Base-by-base conservation (phyloP, 2,329 filamentous ascomycete genomes). In the Dactylellina drechsleri region DNA sequence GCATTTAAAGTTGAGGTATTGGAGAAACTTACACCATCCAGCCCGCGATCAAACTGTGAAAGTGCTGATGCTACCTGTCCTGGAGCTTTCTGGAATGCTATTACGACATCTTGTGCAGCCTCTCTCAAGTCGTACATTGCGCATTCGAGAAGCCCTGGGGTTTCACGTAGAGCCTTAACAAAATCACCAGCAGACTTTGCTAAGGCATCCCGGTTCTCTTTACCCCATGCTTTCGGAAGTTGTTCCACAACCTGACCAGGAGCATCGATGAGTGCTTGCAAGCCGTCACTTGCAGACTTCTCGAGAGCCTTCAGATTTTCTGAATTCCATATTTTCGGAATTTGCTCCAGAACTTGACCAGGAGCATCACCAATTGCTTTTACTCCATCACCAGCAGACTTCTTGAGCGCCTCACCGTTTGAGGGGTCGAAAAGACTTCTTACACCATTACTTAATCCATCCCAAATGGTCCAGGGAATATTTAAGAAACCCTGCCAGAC, bases 61-160 rank as follows among this genome's bases (percentile, higher is more conserved):
- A 54, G 23, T 54, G 28, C 50, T 10, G 20, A 28, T 31, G 50
- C 50, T 31, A 54, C 20, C 23, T 54, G 50, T 6, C 23, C 20
- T 10, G 50, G 50, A 26, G 50, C 50, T 54, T 54, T 54, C 23
- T 28, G 20, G 15, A 54, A 13, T 54, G 50, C 50, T 28, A 54
- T 54, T 28, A 54, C 50, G 50, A 54, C 50, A 31, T 54, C 50
- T 31, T 54, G 20, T 54, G 50, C 50, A 15, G 50, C 50, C 16
- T 54, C 50, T 23, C 50, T 54, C 50, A 54, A 15, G 50, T 54
- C 50, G 50, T 54, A 54, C 7, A 54, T 13, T 54, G 18, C 50
- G n/a, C 50, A 54, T 28, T 28, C 50, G 23, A 54, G 50, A 15
- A 31, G 20, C 12, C 12, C 50, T 31, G 50, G 50, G 12, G n/a